Percentiles rank a stretch among this genome's conserved stretches.
Evolutionary conservation across 306 rosid species (phyloP).

Genomic region (Quercus parvula): DNA sequence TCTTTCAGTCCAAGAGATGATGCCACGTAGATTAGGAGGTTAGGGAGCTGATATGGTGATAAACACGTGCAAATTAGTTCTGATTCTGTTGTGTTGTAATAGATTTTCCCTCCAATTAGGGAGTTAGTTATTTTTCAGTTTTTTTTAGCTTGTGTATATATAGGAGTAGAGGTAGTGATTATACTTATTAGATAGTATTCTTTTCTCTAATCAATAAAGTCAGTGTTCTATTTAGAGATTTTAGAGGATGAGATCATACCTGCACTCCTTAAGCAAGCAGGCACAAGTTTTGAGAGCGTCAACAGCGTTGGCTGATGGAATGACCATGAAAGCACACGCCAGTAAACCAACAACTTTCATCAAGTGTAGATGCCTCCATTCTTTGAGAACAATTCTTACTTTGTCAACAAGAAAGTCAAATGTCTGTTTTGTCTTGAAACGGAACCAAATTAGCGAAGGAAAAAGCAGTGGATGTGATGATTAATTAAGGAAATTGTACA

Average conservation of each 20-base stretch:
- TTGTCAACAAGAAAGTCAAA: slow-evolving; percentile 25
- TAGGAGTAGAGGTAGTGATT: no score
- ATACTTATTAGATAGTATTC: no score
- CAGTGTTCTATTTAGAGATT: no score
- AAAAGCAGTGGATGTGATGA: background rate
- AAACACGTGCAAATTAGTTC: no score
- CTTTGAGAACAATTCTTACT: slow-evolving; percentile 22
- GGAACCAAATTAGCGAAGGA: background rate
- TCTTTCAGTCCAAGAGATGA: no score
- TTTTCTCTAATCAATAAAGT: no score
- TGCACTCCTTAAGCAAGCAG: slow-evolving; percentile 93
- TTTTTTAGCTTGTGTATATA: no score
- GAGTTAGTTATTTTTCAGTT: no score
- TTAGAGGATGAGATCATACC: slow-evolving; percentile 32
- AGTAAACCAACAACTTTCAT: slow-evolving; percentile 48
- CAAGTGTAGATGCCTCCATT: slow-evolving; percentile 50
- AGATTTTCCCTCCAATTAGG: no score
- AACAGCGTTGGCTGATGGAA: slow-evolving; percentile 79
- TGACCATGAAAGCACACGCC: slow-evolving; percentile 49
- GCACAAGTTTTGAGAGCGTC: slow-evolving; percentile 96
- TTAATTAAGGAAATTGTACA: background rate
- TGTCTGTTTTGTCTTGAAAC: slow-evolving; percentile 25
- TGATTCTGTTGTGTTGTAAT: no score
- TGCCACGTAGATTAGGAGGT: no score
- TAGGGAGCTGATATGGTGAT: no score